phyloP scores from a whole-genome alignment of 164 flowering plant genomes.

The Liquidambar formosana region DNA sequence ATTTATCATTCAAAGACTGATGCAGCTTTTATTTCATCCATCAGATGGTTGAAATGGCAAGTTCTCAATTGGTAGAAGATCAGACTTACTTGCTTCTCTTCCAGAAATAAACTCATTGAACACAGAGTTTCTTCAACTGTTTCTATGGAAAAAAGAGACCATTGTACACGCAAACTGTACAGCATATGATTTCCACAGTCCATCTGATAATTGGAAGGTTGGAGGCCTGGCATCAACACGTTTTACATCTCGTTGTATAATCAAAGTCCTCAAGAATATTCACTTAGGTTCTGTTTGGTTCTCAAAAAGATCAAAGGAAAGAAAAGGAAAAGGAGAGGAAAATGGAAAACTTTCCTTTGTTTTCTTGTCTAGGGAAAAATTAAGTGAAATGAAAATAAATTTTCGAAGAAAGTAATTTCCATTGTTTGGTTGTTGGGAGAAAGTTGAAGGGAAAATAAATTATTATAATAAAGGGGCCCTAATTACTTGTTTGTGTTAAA shows the following conservation, averaged over 20 bases:
- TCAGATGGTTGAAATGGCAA: conserved; percentile 58
- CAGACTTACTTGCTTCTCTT: conserved; percentile 45
- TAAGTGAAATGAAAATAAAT: no score
- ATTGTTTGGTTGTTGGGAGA: no score
- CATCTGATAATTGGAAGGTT: neutral
- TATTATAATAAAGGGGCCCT: no score
- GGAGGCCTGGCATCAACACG: neutral
- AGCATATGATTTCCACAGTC: neutral
- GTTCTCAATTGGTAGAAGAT: conserved; percentile 34
- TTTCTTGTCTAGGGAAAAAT: no score
- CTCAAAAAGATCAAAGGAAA: no score
- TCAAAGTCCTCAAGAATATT: neutral
- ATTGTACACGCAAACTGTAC: neutral
- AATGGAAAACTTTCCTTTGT: no score
- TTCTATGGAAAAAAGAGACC: neutral
- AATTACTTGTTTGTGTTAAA: no score
- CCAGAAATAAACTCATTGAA: conserved; percentile 17
- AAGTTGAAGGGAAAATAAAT: no score
- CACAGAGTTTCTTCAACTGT: neutral
- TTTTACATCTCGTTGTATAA: neutral
- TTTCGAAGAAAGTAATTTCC: no score
- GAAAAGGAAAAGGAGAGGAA: no score
- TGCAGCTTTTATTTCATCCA: neutral
- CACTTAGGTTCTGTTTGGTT: no score
- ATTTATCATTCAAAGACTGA: conserved; percentile 2